Conservation (phyloP, 495 filamentous ascomycete species). For the Neurospora intermedia region DNA sequence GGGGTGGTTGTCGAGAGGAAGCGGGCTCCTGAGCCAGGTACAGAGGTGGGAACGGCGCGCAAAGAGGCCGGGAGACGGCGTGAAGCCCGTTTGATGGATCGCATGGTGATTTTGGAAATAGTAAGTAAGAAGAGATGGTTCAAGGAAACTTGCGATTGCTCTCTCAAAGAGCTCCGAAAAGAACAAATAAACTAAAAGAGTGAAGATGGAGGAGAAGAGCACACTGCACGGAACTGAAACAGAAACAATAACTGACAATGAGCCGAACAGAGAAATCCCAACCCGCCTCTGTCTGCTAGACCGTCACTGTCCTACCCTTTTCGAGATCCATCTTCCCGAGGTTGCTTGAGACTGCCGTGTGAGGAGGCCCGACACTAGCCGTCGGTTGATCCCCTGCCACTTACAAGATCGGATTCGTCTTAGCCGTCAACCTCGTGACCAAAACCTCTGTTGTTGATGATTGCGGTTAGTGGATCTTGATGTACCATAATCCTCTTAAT, state of each 20-base stretch:
- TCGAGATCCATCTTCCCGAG: background rate
- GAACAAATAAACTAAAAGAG: background rate
- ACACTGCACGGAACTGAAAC: background rate
- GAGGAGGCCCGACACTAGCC: slow-evolving; percentile 16
- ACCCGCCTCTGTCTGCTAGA: background rate
- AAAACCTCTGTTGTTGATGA: background rate
- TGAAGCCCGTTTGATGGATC: slow-evolving; percentile 23
- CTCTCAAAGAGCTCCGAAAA: background rate
- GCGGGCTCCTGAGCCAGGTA: background rate
- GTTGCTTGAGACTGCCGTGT: background rate
- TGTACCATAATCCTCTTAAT: background rate
- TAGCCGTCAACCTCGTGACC: background rate
- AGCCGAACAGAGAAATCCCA: background rate
- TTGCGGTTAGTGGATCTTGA: background rate
- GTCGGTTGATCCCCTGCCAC: slow-evolving; percentile 2
- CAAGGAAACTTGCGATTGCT: background rate
- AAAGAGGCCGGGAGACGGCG: slow-evolving; percentile 16
- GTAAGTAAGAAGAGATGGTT: background rate
- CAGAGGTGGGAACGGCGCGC: slow-evolving; percentile 1
- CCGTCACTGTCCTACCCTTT: background rate
- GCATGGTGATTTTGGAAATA: slow-evolving; percentile 19
- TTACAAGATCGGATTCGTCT: background rate
- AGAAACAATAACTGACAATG: background rate
- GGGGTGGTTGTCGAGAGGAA: slow-evolving; percentile 5
- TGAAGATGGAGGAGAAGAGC: background rate